Evolutionary conservation across 225 moss, liverwort and hornwort genomes (phyloP), one percentile per base, ranked within the genome.

Genomic region (Marchantia paleacea): DNA sequence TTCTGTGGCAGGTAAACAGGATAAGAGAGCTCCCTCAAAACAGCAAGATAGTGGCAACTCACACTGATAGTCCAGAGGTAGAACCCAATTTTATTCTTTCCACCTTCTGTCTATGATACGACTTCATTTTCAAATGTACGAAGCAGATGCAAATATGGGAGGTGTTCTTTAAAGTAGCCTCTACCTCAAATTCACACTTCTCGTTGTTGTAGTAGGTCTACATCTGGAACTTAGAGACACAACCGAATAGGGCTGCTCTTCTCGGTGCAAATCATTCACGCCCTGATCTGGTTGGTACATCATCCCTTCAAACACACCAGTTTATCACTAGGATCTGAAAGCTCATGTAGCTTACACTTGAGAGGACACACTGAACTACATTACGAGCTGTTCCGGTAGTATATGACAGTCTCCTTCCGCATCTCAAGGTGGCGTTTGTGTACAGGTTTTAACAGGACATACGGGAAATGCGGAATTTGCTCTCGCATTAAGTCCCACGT

Each of bases 31-130:
- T 97, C 52, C 97, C 97, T 64, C 94, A 97, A 80, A 91, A 94
- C 80, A 94, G 89, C 87, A 91, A 89, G 63, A 97, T 97, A 39
- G 90, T 97, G 52, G 97, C 97, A 71, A 94, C 97, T 26, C 97
- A 97, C 84, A 93, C 97, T 49, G 94, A 97, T 85, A 91, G 97
- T 87, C 94, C 94, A 68, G 92, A 94, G 93, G 96, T 93, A 79
- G 8, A 61, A 28, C 30, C 12, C 25, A 83, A n/a, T 81, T 61
- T 6, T 60, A n/a, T 9, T 1, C 22, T 47, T 76, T 61, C n/a
- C 19, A 16, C 60, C 29, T n/a, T 29, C 4, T 10, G n/a, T 48
- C 22, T 72, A 10, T 12, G 20, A 48, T 49, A 50, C 12, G 19
- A 72, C 8, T 70, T 16, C 70, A 12, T 4, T 22, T 26, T 19